Conservation (phyloP, 352 stramenopile genomes). For the Pythium scleroteichum region DNA sequence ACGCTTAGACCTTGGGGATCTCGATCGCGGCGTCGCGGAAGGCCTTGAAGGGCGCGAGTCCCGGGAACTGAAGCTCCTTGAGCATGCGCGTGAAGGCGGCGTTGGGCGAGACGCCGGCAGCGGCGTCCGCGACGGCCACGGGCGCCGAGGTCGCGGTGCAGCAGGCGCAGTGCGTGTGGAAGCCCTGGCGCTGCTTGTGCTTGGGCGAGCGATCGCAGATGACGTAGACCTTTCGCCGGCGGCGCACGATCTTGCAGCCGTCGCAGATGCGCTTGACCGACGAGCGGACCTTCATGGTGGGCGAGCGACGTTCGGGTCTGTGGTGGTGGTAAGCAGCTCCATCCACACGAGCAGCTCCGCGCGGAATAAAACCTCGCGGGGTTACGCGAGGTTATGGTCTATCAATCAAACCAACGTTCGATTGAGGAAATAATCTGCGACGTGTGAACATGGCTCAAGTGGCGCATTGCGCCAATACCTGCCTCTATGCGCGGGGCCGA, state of each 20-base stretch:
- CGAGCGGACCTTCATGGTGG: slow-evolving; percentile 89
- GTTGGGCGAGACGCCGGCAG: slow-evolving; percentile 75
- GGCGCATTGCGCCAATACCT: too few species aligned
- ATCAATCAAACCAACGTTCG: slow-evolving; percentile 24
- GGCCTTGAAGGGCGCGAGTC: slow-evolving; percentile 69
- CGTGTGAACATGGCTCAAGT: too few species aligned
- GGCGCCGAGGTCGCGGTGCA: slow-evolving; percentile 31
- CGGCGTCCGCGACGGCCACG: slow-evolving; percentile 24
- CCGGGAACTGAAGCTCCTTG: slow-evolving; percentile 93
- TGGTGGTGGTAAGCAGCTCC: slow-evolving; percentile 7
- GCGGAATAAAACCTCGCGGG: slow-evolving; percentile 24
- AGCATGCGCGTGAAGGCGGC: slow-evolving; percentile 92
- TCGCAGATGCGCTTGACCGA: slow-evolving; percentile 92
- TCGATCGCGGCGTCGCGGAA: slow-evolving; percentile 74
- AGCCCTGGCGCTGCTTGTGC: slow-evolving; percentile 94
- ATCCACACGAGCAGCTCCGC: slow-evolving; percentile 16
- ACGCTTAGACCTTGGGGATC: slow-evolving; percentile 65
- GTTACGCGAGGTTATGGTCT: slow-evolving; percentile 1
- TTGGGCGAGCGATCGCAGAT: slow-evolving; percentile 91
- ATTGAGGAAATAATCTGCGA: slow-evolving; percentile 25
- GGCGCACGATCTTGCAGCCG: slow-evolving; percentile 89
- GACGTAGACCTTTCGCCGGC: slow-evolving; percentile 87
- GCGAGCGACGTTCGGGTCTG: slow-evolving; percentile 21
- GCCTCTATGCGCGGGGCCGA: too few species aligned
- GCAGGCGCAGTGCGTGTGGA: slow-evolving; percentile 72